Percentiles rank a stretch among this genome's conserved stretches.
phyloP scores from a whole-genome alignment of 257 asterid species.

The Primulina tabacum region DNA sequence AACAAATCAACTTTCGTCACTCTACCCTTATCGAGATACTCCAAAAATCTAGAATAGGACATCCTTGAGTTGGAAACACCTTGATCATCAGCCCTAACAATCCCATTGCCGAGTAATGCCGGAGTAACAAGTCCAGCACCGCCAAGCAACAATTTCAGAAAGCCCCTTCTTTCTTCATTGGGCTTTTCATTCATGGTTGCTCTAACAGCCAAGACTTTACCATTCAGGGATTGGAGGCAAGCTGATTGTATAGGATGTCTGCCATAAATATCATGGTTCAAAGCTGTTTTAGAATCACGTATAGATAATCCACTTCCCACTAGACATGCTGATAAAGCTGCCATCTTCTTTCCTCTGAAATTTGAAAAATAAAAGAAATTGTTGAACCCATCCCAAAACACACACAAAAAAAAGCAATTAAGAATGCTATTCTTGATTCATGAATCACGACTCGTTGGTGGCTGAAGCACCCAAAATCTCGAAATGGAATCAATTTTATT shows the following conservation, averaged over 20 bases:
- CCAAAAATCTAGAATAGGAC: constrained; percentile 96
- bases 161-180: constrained; percentile 65
- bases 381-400: not conserved
- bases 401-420: not conserved
- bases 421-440: not conserved
- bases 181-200: constrained; percentile 48
- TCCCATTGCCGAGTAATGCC: constrained; percentile 54
- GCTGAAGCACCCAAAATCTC: not conserved
- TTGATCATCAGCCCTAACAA: constrained; percentile 87
- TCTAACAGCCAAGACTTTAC: constrained; percentile 32
- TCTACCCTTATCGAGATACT: constrained; percentile 87
- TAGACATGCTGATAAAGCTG: constrained; percentile 72
- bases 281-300: constrained; percentile 36
- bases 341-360: constrained; percentile 52
- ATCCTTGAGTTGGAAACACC: constrained; percentile 87
- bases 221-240: constrained; percentile 43
- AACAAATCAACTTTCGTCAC: constrained; percentile 78
- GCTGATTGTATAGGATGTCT: constrained; percentile 45
- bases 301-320: constrained; percentile 62
- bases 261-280: constrained; percentile 58
- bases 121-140: constrained; percentile 64
- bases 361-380: constrained; percentile 8
- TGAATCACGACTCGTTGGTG: not conserved
- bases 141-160: constrained; percentile 71
- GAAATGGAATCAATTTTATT: not conserved